These are phyloP conservation scores for Papiliotrema flavescens DNA, from an alignment of 1,284 basidiomycete species.

Conservation along the genomic window DNA sequence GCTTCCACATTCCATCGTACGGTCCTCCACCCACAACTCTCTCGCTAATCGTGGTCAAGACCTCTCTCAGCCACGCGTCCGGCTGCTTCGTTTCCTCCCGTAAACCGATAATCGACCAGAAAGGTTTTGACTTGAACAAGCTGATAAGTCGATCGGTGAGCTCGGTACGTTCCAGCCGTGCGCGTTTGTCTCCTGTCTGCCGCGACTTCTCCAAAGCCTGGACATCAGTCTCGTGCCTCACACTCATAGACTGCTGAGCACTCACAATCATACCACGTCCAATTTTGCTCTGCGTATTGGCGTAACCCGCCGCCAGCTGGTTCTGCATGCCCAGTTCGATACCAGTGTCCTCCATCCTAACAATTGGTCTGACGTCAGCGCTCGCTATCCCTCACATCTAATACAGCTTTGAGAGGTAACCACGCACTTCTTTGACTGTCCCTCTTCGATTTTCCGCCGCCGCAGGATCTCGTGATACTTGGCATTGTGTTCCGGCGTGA, in stretches of 20 bases:
- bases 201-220: neutral
- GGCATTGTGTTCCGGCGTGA: conserved; percentile 39
- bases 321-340: conserved; percentile 39
- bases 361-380: conserved; percentile 34
- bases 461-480: conserved; percentile 51
- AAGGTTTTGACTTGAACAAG: conserved; percentile 71
- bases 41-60: conserved; percentile 73
- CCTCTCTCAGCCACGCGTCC: conserved; percentile 84
- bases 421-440: conserved; percentile 45
- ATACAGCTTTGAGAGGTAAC: neutral
- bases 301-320: conserved; percentile 36
- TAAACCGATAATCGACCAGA: conserved; percentile 78
- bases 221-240: neutral
- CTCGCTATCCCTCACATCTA: no score
- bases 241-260: no score
- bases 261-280: conserved; percentile 38
- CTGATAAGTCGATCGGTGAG: conserved; percentile 80
- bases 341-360: conserved; percentile 46
- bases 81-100: conserved; percentile 84
- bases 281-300: conserved; percentile 31
- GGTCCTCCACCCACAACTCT: conserved; percentile 68
- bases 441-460: conserved; percentile 46
- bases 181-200: conserved; percentile 67
- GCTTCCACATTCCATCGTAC: conserved; percentile 52
- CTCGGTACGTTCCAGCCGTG: conserved; percentile 83